Evolutionary conservation across 2,329 filamentous ascomycete genomes (phyloP).

Genomic region (Saccharata proteae): DNA sequence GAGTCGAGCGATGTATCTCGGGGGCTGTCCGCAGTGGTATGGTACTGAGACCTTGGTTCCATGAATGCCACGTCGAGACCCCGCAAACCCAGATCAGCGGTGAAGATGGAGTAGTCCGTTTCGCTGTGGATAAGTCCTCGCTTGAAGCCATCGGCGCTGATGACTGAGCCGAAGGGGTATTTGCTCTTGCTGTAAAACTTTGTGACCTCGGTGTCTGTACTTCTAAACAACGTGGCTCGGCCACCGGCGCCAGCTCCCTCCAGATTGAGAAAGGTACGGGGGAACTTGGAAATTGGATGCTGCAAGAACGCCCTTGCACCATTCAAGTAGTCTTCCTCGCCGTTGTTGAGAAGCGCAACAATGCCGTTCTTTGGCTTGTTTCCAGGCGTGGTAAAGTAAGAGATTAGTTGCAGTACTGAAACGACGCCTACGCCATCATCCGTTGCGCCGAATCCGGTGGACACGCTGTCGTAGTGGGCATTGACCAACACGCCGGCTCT

Average conservation of each 20-base stretch:
- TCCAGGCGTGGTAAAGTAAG: constrained; percentile 64
- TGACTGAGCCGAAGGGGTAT: constrained; percentile 72
- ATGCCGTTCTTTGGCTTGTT: constrained; percentile 69
- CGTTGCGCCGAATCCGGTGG: constrained; percentile 83
- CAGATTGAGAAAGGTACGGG: constrained; percentile 84
- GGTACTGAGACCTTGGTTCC: constrained; percentile 73
- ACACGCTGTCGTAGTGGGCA: constrained; percentile 89
- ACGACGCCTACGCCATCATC: constrained; percentile 88
- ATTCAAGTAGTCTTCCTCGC: constrained; percentile 84
- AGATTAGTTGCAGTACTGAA: constrained; percentile 73
- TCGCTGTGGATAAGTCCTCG: constrained; percentile 66
- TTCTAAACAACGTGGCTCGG: constrained; percentile 74
- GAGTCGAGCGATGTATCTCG: constrained; percentile 59
- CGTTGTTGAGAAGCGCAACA: constrained; percentile 83
- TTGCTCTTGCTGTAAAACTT: constrained; percentile 58
- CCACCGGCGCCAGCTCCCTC: constrained; percentile 92
- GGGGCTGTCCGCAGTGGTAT: constrained; percentile 79
- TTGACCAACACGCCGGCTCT: constrained; percentile 76
- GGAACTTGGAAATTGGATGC: constrained; percentile 66
- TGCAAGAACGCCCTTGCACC: constrained; percentile 77
- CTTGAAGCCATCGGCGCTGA: constrained; percentile 76
- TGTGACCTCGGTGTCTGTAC: constrained; percentile 77
- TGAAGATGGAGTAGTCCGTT: constrained; percentile 82
- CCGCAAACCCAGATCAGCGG: constrained; percentile 63
- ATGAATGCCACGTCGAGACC: constrained; percentile 91